Evolutionary conservation across 306 rosid species (phyloP), one percentile per base, ranked within the genome.

Genomic region (Lathyrus aphaca): DNA sequence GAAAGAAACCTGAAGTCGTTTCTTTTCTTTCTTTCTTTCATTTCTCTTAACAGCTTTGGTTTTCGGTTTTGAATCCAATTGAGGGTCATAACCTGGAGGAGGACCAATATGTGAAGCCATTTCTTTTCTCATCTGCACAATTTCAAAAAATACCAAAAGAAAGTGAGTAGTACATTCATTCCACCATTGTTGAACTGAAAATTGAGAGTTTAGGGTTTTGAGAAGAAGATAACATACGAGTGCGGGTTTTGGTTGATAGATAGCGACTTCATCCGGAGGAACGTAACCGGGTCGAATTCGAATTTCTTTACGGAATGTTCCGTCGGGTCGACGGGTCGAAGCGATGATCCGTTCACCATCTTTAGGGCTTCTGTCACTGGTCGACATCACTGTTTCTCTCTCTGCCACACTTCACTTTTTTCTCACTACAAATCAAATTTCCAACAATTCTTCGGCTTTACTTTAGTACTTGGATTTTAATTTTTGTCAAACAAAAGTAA

Each of bases 211-310:
- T 27, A 65, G 39, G 39, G 39, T 35, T 35, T 10, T 5, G 10
- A 8, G 27, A 11, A n/a, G 2, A 6, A 5, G 27, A 40, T 1
- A 39, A 30, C 62, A n/a, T 35, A 73, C 68, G 8, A 74, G 79
- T 1, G 68, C 67, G 3, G 30, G 53, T 48, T 67, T 75, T 6
- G 97, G 75, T 62, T 87, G 91, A 79, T 95, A 95, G 67, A 84
- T 83, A 57, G 97, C 95, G 82, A 89, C 91, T 79, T 95, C 99
- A 45, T 95, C 99, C 38, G 82, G 97, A 46, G 99, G 99, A 39
- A 57, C 66, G 65, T 89, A 91, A 10, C 97, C 97, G 23, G 96
- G 84, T 80, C 96, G 82, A 80, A 95, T 89, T 60, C 96, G 92
- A 65, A 87, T 74, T 68, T 88, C 81, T 68, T 88, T 95, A 1